These are phyloP conservation scores for Cornus suecica DNA, from an alignment of 148 eudicot genomes.

Conservation along the genomic window DNA sequence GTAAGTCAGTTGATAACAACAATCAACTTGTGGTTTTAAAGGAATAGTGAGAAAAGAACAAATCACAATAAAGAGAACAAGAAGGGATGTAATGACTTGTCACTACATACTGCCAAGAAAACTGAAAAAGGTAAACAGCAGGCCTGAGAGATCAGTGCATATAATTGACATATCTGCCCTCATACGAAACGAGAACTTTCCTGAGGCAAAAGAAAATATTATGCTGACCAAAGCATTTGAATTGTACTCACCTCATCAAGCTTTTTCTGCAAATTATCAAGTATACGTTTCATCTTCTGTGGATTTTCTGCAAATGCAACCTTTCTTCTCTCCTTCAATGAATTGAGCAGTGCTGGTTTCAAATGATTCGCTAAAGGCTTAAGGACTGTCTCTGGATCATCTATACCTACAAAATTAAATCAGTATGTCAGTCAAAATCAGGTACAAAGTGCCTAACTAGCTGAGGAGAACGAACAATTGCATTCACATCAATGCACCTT, in stretches of 20 bases:
- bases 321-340: conserved; percentile 83
- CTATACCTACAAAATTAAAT: conserved; percentile 41
- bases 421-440: conserved; percentile 18
- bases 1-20: conserved; percentile 2
- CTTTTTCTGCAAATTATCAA: conserved; percentile 74
- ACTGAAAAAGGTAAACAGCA: background rate
- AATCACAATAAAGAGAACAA: background rate
- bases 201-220: background rate
- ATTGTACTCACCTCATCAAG: conserved; percentile 76
- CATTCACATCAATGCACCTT: conserved; percentile 45
- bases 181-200: background rate
- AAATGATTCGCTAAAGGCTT: conserved; percentile 71
- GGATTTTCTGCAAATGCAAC: conserved; percentile 71
- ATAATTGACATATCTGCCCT: background rate
- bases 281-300: conserved; percentile 61
- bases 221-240: background rate
- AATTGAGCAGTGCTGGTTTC: conserved; percentile 77
- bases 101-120: background rate
- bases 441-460: background rate
- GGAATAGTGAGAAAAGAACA: conserved; percentile 3
- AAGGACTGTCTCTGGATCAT: conserved; percentile 75
- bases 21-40: no score
- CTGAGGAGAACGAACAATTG: conserved; percentile 8
- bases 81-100: background rate
- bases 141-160: background rate